A percentile compares a stretch with the other conserved stretches of the same genome.
These are phyloP conservation scores for Aspergillus unguis DNA, from an alignment of 2,329 filamentous ascomycete genomes.

Conservation along the genomic window DNA sequence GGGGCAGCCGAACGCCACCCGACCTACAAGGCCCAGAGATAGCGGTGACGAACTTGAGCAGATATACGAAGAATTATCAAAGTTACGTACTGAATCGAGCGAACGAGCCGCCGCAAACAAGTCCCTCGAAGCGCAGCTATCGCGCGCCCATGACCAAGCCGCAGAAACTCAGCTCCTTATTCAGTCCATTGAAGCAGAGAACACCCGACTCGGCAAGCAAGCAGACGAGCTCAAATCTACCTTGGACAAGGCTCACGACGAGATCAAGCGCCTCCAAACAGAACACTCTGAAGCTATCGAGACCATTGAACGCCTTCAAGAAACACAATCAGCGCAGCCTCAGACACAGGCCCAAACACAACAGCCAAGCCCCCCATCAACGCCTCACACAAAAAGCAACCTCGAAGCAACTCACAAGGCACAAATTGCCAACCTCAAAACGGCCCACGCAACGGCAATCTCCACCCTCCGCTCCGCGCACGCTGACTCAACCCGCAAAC, in stretches of 20 bases:
- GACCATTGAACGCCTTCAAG: constrained; percentile 30
- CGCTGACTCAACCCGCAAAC: constrained; percentile 35
- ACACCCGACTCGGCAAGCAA: constrained; percentile 34
- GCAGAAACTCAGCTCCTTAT: constrained; percentile 37
- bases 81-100: constrained; percentile 29
- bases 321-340: constrained; percentile 18
- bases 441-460: constrained; percentile 36
- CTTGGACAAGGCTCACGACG: constrained; percentile 30
- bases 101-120: constrained; percentile 28
- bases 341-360: constrained; percentile 14
- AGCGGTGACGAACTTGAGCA: constrained; percentile 18
- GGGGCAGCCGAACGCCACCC: constrained; percentile 21
- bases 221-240: constrained; percentile 34
- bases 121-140: constrained; percentile 34
- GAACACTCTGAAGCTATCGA: constrained; percentile 31
- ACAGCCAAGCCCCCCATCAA: constrained; percentile 30
- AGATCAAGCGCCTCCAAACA: constrained; percentile 29
- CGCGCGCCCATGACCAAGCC: constrained; percentile 35
- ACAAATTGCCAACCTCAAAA: constrained; percentile 36
- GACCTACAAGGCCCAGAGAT: constrained; percentile 20
- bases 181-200: constrained; percentile 39
- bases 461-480: constrained; percentile 38
- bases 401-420: constrained; percentile 33
- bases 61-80: constrained; percentile 28
- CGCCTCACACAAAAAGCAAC: constrained; percentile 22